Conservation (phyloP, 2,329 filamentous ascomycete species). For the Parafenestella ontariensis region DNA sequence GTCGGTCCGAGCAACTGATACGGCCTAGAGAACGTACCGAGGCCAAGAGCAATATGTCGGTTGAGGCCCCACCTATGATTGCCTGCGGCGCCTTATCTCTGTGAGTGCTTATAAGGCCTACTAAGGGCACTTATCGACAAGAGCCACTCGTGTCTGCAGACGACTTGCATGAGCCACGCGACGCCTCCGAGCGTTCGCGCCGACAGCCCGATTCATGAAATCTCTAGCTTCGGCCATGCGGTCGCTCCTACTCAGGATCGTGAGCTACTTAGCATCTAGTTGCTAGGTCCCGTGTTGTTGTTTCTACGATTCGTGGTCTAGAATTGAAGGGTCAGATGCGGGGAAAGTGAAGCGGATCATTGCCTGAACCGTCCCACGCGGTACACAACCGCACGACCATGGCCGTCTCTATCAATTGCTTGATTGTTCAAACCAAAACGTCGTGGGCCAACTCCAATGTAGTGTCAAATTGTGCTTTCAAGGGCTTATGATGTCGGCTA, state of each 20-base stretch:
- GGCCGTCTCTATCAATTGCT: neutral
- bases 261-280: no score
- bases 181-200: neutral
- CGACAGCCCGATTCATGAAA: neutral
- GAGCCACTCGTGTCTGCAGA: neutral
- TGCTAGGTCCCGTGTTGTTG: no score
- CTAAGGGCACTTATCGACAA: conserved; percentile 14
- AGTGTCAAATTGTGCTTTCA: neutral
- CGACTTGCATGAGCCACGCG: conserved; percentile 2
- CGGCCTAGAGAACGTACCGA: neutral
- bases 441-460: neutral
- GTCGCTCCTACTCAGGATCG: no score
- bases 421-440: neutral
- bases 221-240: neutral
- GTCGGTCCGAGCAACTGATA: neutral
- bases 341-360: neutral
- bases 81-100: conserved; percentile 24
- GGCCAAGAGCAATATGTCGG: neutral
- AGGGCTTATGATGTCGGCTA: neutral
- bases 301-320: no score
- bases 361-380: neutral
- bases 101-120: conserved; percentile 2
- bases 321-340: neutral
- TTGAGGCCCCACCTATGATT: neutral
- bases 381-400: neutral